Conservation (phyloP, 345 rosid genomes). For the Microcos paniculata region DNA sequence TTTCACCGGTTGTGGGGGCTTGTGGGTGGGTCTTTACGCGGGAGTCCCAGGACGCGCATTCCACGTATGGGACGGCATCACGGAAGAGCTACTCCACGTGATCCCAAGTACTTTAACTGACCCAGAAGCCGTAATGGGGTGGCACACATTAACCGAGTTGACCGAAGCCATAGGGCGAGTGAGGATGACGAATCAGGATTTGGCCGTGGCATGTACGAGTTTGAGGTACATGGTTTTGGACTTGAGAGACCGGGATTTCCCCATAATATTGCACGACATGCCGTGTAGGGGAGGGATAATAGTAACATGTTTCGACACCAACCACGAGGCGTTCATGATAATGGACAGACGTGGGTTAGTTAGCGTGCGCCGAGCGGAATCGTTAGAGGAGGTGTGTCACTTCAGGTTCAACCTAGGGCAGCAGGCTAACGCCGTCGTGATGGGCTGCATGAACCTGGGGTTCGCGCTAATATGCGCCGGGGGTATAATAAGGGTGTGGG, state of each 20-base stretch:
- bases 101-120: conserved; percentile 70
- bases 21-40: conserved; percentile 95
- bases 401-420: conserved; percentile 35
- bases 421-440: conserved; percentile 31
- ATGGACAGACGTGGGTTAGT: conserved; percentile 60
- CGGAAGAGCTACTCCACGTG: conserved; percentile 46
- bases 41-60: conserved; percentile 76
- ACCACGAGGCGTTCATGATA: conserved; percentile 44
- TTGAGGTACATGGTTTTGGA: conserved; percentile 46
- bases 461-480: conserved; percentile 66
- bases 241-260: conserved; percentile 51
- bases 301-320: conserved; percentile 52
- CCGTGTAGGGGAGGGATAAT: conserved; percentile 39
- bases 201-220: conserved; percentile 77
- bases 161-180: conserved; percentile 68
- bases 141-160: conserved; percentile 69
- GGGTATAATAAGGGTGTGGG: conserved; percentile 69
- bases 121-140: conserved; percentile 67
- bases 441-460: conserved; percentile 72
- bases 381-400: conserved; percentile 45
- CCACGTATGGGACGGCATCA: conserved; percentile 66
- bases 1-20: conserved; percentile 66
- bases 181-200: conserved; percentile 45
- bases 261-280: conserved; percentile 34
- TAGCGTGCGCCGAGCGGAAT: conserved; percentile 50